phyloP scores from a whole-genome alignment of 768 basidiomycete species.

The Mycena filopes region DNA sequence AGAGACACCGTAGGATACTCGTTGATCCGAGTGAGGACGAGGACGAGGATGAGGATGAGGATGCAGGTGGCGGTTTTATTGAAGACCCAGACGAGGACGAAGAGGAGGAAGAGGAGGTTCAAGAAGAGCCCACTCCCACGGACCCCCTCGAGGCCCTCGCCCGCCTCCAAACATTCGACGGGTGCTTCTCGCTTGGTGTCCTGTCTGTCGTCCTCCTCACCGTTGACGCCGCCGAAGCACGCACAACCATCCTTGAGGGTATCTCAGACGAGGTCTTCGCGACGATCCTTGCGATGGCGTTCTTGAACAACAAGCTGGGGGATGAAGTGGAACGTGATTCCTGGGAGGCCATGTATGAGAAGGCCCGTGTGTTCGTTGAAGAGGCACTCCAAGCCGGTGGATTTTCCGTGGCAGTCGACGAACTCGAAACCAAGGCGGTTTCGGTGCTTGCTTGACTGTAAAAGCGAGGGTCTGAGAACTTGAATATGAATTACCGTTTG shows the following conservation, averaged over 20 bases:
- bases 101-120: neutral
- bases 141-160: slow-evolving; percentile 30
- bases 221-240: neutral
- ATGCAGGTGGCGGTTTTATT: neutral
- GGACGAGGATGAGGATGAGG: neutral
- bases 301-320: slow-evolving; percentile 19
- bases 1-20: neutral
- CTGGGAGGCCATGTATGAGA: slow-evolving; percentile 33
- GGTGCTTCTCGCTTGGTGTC: slow-evolving; percentile 29
- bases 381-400: neutral
- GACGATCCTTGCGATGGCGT: slow-evolving; percentile 29
- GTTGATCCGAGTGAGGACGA: no score
- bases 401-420: neutral
- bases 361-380: slow-evolving; percentile 19
- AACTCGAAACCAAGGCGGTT: slow-evolving; percentile 1
- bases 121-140: neutral
- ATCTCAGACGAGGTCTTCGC: slow-evolving; percentile 23
- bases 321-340: slow-evolving; percentile 16
- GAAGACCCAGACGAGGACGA: neutral
- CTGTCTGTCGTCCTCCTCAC: slow-evolving; percentile 16
- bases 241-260: neutral
- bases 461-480: no score
- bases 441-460: neutral
- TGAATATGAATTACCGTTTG: no score
- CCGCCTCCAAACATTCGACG: slow-evolving; percentile 33